Base-by-base conservation (phyloP, 805 yeast genomes). In the Candida yuanshanica region DNA sequence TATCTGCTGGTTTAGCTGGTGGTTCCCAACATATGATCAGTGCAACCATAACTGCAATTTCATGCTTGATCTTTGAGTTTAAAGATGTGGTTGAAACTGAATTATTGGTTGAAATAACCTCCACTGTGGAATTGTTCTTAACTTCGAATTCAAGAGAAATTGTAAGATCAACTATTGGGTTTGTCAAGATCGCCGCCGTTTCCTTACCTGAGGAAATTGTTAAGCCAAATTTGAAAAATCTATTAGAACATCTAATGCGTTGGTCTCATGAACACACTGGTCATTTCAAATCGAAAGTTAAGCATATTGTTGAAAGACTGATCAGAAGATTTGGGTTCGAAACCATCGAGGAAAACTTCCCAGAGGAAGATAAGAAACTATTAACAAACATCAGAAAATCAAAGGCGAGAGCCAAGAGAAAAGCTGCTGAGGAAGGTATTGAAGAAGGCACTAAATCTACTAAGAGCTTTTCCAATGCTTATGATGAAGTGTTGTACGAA, bases 251-350 rank as follows among this genome's bases (percentile, higher is more conserved):
- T 53, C 72, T 93, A 55, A 70, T 93, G 75, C 79, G 80, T 46
- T 90, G 97, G 93, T 87, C 96, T 33, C 93, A 88, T 60, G 97
- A 90, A 60, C 97, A 91, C 64, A 87, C 88, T 56, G 95, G 95
- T 36, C 96, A 89, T 59, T 93, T 93, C 74, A 89, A 87, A 60
- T 77, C 90, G 12, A 91, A 87, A 63, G 91, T 93, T 27, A 87
- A 88, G 67, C 97, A 93, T 58, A 83, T 93, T 41, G 70, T 93
- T 47, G 99, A 93, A 70, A 77, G 98, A 53, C 69, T 93, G 55
- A 77, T 91, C 41, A 78, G 99, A 60, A 81, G 89, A 58, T 88
- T 87, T 58, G 96, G 98, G n/a, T 74, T 77, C 47, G 97, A 90
- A 25, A 74, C 69, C n/a, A 75, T 93, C 39, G 95, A 85, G 57